phyloP scores from a whole-genome alignment of 768 basidiomycete species.

The Termitomyces sp. region DNA sequence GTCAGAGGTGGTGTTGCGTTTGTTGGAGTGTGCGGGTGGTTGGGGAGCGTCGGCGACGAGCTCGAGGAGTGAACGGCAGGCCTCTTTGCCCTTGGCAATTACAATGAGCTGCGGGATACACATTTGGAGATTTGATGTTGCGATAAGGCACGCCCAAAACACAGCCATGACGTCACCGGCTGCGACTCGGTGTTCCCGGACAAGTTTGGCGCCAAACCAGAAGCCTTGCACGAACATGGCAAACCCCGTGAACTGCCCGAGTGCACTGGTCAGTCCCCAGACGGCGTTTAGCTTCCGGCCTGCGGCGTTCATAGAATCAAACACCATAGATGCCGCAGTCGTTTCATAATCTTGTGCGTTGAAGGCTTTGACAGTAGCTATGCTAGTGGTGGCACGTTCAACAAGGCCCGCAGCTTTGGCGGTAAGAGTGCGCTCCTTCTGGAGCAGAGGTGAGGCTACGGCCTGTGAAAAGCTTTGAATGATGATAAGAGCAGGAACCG shows the following conservation, averaged over 20 bases:
- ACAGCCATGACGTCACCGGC: slow-evolving; percentile 91
- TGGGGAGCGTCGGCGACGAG: slow-evolving; percentile 48
- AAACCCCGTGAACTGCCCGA: slow-evolving; percentile 81
- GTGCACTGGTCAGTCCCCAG: slow-evolving; percentile 71
- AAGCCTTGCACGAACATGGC: slow-evolving; percentile 96
- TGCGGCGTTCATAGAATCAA: slow-evolving; percentile 39
- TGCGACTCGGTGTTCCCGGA: slow-evolving; percentile 65
- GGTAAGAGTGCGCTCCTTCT: slow-evolving; percentile 60
- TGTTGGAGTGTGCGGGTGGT: slow-evolving; percentile 12
- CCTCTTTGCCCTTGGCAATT: slow-evolving; percentile 79
- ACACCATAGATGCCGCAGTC: slow-evolving; percentile 40
- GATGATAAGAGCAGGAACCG: slow-evolving; percentile 78
- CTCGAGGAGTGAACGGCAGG: slow-evolving; percentile 65
- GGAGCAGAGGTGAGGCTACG: slow-evolving; percentile 63
- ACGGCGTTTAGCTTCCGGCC: slow-evolving; percentile 57
- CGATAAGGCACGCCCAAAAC: slow-evolving; percentile 96
- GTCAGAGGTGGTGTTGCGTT: slow-evolving; percentile 30
- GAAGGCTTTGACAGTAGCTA: slow-evolving; percentile 91
- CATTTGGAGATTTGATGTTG: slow-evolving; percentile 83
- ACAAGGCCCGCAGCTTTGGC: slow-evolving; percentile 75
- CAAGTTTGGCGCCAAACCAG: slow-evolving; percentile 91
- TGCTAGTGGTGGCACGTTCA: slow-evolving; percentile 72
- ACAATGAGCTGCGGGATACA: slow-evolving; percentile 78
- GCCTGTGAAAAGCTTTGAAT: slow-evolving; percentile 75
- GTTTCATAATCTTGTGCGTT: slow-evolving; percentile 61